A percentile compares a stretch with the other conserved stretches of the same genome.
Conservation (phyloP, 257 asterid genomes). For the Ligustrum vulgare region DNA sequence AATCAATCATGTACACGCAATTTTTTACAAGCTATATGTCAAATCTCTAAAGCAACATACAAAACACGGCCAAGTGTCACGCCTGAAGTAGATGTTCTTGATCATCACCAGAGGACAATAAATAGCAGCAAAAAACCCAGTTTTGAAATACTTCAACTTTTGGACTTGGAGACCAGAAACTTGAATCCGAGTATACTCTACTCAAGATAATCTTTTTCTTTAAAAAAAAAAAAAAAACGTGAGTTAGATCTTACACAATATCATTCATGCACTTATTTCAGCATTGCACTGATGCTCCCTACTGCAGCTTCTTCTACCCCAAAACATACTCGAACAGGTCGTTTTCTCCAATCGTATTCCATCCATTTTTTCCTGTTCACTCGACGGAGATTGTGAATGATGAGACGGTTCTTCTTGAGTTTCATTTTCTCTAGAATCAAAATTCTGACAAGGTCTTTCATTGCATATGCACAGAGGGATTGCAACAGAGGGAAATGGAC, state of each 20-base stretch:
- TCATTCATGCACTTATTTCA: conserved; percentile 69
- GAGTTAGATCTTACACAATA: not conserved
- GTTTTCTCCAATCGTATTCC: conserved; percentile 69
- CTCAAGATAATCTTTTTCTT: conserved; percentile 4
- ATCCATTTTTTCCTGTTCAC: conserved; percentile 53
- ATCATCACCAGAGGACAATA: conserved; percentile 4
- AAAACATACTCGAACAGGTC: conserved; percentile 84
- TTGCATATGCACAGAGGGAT: conserved; percentile 86
- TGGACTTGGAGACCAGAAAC: not conserved
- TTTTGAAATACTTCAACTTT: conserved; percentile 5
- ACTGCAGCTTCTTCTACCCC: conserved; percentile 98
- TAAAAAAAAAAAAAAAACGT: not conserved
- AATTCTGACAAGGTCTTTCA: conserved; percentile 68
- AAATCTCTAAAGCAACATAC: conserved; percentile 17
- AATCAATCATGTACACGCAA: conserved; percentile 19
- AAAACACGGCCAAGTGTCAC: not conserved
- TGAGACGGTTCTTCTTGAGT: conserved; percentile 58
- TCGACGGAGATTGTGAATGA: conserved; percentile 44
- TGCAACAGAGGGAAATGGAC: conserved; percentile 88
- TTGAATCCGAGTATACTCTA: conserved; percentile 3
- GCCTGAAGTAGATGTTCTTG: not conserved
- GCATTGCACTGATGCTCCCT: conserved; percentile 95
- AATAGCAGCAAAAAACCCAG: too few relatives aligned
- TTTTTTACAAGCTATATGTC: conserved; percentile 35
- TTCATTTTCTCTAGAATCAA: conserved; percentile 56